Percentiles rank a stretch among this genome's conserved stretches.
phyloP scores from a whole-genome alignment of 139 green algal genomes.

The Micractinium sp. region DNA sequence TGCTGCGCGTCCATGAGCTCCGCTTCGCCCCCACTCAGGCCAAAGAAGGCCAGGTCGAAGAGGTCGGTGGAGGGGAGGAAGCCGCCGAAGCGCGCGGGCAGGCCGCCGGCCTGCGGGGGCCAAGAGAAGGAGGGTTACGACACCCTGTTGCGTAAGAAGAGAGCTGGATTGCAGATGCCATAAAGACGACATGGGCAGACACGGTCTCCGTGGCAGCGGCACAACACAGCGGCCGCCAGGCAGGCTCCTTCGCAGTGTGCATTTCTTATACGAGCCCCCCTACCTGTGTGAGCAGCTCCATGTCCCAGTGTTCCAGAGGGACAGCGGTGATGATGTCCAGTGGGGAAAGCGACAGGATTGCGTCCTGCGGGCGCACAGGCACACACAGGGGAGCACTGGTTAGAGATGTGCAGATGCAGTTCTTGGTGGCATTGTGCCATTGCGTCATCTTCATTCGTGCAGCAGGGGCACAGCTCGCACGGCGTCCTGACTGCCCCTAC shows the following conservation, averaged over 20 bases:
- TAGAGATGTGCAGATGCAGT: not conserved
- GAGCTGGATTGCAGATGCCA: too few species aligned
- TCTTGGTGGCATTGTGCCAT: not conserved
- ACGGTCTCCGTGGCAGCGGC: too few species aligned
- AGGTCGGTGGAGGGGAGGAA: constrained; percentile 69
- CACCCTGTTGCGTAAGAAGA: too few species aligned
- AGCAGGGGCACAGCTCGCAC: not conserved
- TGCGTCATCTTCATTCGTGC: too few species aligned
- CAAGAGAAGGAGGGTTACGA: not conserved
- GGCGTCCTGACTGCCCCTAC: too few species aligned
- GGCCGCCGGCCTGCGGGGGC: not conserved
- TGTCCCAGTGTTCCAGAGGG: constrained; percentile 64
- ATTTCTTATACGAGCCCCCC: too few species aligned
- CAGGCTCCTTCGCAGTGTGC: too few species aligned
- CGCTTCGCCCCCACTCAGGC: constrained; percentile 65
- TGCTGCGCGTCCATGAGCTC: constrained; percentile 85
- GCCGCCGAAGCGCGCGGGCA: constrained; percentile 66
- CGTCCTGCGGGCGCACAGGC: not conserved
- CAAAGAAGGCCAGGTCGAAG: constrained; percentile 65
- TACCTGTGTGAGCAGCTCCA: constrained; percentile 46
- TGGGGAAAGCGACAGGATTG: constrained; percentile 12
- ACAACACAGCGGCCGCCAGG: too few species aligned
- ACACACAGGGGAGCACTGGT: too few species aligned
- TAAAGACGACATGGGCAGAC: too few species aligned
- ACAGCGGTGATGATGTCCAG: constrained; percentile 59